These are phyloP conservation scores for Dendrobium chrysotoxum DNA, from an alignment of 106 monocot genomes.

Conservation along the genomic window DNA sequence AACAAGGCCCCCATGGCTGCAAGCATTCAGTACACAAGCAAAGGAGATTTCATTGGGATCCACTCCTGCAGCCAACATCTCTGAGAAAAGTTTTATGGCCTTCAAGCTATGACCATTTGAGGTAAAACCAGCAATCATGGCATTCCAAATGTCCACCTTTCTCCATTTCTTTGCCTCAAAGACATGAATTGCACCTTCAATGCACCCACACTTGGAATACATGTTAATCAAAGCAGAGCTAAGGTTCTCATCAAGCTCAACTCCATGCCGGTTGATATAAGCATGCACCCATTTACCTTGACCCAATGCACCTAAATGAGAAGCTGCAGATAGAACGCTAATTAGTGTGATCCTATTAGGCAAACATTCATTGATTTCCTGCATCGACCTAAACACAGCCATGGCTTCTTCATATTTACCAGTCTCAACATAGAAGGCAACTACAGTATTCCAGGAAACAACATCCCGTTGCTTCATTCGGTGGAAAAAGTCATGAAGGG, in stretches of 20 bases:
- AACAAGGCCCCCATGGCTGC: constrained; percentile 56
- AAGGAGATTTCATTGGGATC: constrained; percentile 49
- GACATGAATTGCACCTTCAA: constrained; percentile 25
- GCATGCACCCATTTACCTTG: constrained; percentile 55
- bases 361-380: constrained; percentile 12
- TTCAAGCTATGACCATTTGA: constrained; percentile 29
- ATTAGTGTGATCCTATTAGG: constrained; percentile 41
- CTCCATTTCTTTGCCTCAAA: constrained; percentile 20
- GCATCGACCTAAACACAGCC: constrained; percentile 32
- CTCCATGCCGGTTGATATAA: constrained; percentile 19
- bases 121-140: constrained; percentile 48
- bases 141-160: constrained; percentile 48
- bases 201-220: constrained; percentile 65
- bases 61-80: constrained; percentile 20
- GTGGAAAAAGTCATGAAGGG: constrained; percentile 30
- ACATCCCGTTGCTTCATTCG: constrained; percentile 33
- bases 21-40: constrained; percentile 46
- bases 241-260: constrained; percentile 42
- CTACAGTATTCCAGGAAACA: constrained; percentile 60
- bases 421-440: constrained; percentile 25
- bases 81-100: constrained; percentile 30
- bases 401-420: constrained; percentile 39
- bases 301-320: constrained; percentile 34
- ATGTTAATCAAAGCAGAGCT: constrained; percentile 56
- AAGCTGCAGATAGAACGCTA: constrained; percentile 25